Base-by-base conservation (phyloP, 257 asterid genomes). In the Fraxinus quadrangulata region DNA sequence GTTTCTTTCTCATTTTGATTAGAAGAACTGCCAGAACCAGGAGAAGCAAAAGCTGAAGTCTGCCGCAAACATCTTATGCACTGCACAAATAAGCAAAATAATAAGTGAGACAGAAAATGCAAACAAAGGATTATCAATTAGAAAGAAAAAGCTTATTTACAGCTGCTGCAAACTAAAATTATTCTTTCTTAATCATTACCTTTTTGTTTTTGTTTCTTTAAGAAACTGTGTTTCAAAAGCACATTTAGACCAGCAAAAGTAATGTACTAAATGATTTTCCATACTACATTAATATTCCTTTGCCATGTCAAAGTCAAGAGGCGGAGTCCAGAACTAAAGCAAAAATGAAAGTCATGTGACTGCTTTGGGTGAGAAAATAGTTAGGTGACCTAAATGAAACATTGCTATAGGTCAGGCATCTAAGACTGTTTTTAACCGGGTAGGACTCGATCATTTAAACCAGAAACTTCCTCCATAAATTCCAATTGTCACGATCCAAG, bases 21-120 rank as follows among this genome's bases (percentile, higher is more conserved):
- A 14, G 84, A 19, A 49, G 86, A 24, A 67, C 78, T 77, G 47
- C 80, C 74, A 54, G 86, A 73, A 65, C 92, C 92, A 9, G 97
- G 89, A 33, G 94, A 84, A 78, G 96, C 89, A 81, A 96, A 93
- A 42, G 99, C 97, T 72, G 88, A 89, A 8, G 99, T 90, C 89
- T 96, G 99, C 79, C 99, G 82, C 89, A 96, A 83, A 88, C 99
- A 96, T 84, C 99, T 90, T 86, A 93, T 93, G 88, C 99, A 96
- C 99, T 95, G 91, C 90, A 87, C 28, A 24, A 49, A 36, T 19
- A 30, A 47, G 65, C 7, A 24, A 7, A 40, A 11, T 69, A 59
- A 56, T 14, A 45, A 39, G 49, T 14, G 14, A 45, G 59, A 59
- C 73, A 73, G 36, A 79, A 72, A 51, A 76, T 36, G 28, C 13